Base-by-base conservation (phyloP, 768 basidiomycete genomes). In the Coprinopsis strossmayeri region DNA sequence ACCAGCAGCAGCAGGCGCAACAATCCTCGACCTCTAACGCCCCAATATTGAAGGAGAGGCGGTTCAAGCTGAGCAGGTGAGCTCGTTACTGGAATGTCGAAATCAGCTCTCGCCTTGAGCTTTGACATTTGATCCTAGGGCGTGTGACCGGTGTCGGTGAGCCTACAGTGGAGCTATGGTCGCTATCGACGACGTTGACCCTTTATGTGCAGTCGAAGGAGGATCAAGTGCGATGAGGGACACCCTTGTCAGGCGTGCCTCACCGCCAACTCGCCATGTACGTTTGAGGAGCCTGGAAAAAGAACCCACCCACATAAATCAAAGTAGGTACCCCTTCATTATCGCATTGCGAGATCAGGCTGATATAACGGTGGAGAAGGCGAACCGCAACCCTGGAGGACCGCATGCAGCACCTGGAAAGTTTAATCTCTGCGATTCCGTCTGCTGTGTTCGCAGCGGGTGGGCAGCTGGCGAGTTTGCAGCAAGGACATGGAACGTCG, bases 121-220 rank as follows among this genome's bases (percentile, higher is more conserved):
- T 27, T 21, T 35, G 46, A 49, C 39, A 55, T 48, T 54, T 24
- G 53, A 55, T 56, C 50, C 27, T 54, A 91, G 89, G 63, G 88
- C 89, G 51, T 91, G 89, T 72, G 89, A 91, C 76, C 86, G 89
- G 52, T 91, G 89, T 72, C 81, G 89, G 87, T 91, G 69, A 75
- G 85, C 57, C 55, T 38, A n/a, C n/a, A 10, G 30, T 32, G 15
- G 9, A 15, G 18, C 18, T 17, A 38, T 38, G 10, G 35, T 38
- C 35, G 9, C 18, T 38, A 17, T 38, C 35, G 9, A 18, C 35
- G 35, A 38, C 17, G 11, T 38, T 38, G 35, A 38, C 35, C 10
- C 9, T 18, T 17, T 5, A 38, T 10, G n/a, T n/a, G 18, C 17
- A 91, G 88, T 17, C 85, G 88, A 46, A 73, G 89, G 57, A 71